A percentile compares a stretch with the other conserved stretches of the same genome.
phyloP scores from a whole-genome alignment of 768 basidiomycete genomes.

The Leccinum uliginosum region DNA sequence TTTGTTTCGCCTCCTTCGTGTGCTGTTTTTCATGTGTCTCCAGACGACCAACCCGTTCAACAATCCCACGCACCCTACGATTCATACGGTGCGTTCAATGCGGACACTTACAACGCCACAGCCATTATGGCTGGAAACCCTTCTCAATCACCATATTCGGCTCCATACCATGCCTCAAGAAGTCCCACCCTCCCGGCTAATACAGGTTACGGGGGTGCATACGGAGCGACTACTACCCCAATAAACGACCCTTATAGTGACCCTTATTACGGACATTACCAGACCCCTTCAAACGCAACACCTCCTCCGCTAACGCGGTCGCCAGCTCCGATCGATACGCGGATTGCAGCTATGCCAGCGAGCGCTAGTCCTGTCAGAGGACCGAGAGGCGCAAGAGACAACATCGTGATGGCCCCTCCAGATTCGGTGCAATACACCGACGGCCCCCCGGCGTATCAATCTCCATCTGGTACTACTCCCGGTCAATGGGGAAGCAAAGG shows the following conservation, averaged over 20 bases:
- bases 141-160: constrained; percentile 15
- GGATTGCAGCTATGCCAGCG: constrained; percentile 20
- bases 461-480: constrained; percentile 38
- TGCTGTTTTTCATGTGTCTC: constrained; percentile 2
- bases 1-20: neutral
- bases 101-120: constrained; percentile 39
- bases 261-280: constrained; percentile 27
- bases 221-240: constrained; percentile 45
- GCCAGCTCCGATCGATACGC: constrained; percentile 40
- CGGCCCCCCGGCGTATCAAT: constrained; percentile 64
- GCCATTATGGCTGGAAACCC: constrained; percentile 12
- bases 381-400: constrained; percentile 35
- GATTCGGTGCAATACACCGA: constrained; percentile 38
- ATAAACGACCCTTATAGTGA: constrained; percentile 27
- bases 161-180: constrained; percentile 11
- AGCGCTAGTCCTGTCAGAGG: constrained; percentile 41
- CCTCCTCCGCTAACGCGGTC: constrained; percentile 32
- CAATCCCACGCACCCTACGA: constrained; percentile 51
- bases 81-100: constrained; percentile 40
- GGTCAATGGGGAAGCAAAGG: constrained; percentile 51
- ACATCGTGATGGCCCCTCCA: constrained; percentile 22
- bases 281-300: constrained; percentile 15
- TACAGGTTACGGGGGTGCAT: constrained; percentile 56
- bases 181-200: constrained; percentile 32
- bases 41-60: constrained; percentile 55